A percentile compares a stretch with the other conserved stretches of the same genome.
Evolutionary conservation across 768 basidiomycete species (phyloP).

Genomic region (Suillus hirtellus): DNA sequence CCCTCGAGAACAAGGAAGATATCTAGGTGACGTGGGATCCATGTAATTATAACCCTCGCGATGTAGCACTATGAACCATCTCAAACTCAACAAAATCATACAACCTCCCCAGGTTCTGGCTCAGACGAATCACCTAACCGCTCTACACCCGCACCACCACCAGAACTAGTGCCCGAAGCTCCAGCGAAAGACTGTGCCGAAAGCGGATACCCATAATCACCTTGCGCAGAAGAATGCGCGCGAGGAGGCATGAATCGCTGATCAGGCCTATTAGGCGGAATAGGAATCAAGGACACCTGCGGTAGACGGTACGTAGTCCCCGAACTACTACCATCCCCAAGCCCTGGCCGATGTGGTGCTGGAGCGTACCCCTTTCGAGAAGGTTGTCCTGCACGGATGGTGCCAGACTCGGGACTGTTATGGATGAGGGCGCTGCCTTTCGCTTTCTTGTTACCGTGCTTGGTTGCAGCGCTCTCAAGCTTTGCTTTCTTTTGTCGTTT

Average conservation of each 20-base stretch:
- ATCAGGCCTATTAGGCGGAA: not conserved
- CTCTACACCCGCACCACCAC: not conserved
- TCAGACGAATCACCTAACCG: not conserved
- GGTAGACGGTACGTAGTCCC: not conserved
- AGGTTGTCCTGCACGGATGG: slow-evolving; percentile 14
- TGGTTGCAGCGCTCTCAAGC: not conserved
- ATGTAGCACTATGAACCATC: not conserved
- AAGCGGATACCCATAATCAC: not conserved
- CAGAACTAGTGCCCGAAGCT: not conserved
- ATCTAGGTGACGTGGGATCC: not conserved
- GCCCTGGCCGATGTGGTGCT: slow-evolving; percentile 19
- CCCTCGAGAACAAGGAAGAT: too few species aligned
- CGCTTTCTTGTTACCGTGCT: slow-evolving; percentile 6
- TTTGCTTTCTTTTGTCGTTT: slow-evolving; percentile 34
- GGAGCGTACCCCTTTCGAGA: slow-evolving; percentile 14
- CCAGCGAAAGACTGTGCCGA: not conserved
- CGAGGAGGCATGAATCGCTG: not conserved
- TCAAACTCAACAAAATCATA: not conserved
- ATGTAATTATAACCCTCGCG: too few species aligned
- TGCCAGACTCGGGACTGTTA: slow-evolving; percentile 18
- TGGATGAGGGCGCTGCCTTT: slow-evolving; percentile 19
- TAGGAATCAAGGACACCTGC: not conserved
- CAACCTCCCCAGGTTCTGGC: slow-evolving; percentile 4
- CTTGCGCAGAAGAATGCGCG: not conserved
- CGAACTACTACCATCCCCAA: slow-evolving; percentile 22